Evolutionary conservation across 2,329 filamentous ascomycete genomes (phyloP).

Genomic region (Colletotrichum sp.): DNA sequence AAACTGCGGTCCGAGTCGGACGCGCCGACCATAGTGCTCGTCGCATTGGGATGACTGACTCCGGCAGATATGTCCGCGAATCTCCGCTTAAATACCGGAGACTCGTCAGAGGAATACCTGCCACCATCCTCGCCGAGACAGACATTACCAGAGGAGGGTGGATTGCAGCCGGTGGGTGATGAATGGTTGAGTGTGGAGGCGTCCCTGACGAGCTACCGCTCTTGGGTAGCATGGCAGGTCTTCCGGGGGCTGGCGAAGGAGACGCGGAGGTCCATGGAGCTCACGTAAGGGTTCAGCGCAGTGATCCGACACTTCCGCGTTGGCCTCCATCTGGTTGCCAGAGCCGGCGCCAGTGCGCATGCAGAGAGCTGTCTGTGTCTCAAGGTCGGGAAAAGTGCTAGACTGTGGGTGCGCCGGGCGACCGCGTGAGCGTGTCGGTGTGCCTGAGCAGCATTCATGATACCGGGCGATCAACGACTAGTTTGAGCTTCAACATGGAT

Average conservation of each 20-base stretch:
- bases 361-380: conserved; percentile 7
- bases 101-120: not conserved
- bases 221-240: not conserved
- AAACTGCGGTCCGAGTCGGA: not conserved
- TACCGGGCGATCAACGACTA: conserved; percentile 14
- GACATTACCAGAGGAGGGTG: not conserved
- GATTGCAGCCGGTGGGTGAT: not conserved
- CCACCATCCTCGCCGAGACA: not conserved
- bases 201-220: not conserved
- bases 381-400: not conserved
- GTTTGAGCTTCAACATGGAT: conserved; percentile 22
- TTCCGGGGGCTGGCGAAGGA: not conserved
- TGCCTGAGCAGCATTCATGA: conserved; percentile 20
- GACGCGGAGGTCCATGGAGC: not conserved
- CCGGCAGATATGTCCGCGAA: not conserved
- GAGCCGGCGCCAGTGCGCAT: not conserved
- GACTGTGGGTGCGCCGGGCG: not conserved
- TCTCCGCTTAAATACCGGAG: not conserved
- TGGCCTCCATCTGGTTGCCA: not conserved
- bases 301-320: conserved; percentile 15
- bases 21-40: not conserved
- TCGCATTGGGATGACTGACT: not conserved
- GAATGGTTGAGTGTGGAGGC: not conserved
- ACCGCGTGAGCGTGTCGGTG: conserved; percentile 1
- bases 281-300: not conserved